Evolutionary conservation across 2,329 filamentous ascomycete genomes (phyloP), one percentile per base, ranked within the genome.

Genomic region (Aureobasidium pullulans): DNA sequence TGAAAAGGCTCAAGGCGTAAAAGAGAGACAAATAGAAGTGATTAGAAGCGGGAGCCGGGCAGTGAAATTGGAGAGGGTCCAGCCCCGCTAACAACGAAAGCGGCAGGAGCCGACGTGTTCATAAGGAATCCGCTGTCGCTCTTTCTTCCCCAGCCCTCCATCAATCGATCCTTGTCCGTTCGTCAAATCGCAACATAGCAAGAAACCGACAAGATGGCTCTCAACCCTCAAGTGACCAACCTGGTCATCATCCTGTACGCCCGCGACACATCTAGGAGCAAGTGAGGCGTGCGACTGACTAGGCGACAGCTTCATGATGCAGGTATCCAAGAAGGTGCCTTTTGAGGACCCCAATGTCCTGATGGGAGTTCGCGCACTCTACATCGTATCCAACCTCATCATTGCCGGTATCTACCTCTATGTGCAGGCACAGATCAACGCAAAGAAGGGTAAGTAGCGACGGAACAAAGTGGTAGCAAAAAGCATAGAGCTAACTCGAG

Each of bases 281-380:
- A 28, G 10, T 16, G 13, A 32, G 42, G 23, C 28, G 47, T 44
- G 40, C 39, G 34, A 43, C 49, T 60, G 28, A 62, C 61, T 32
- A 36, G 50, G 11, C 32, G 31, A 31, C 59, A 64, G 67, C 68
- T 89, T 89, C 73, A 95, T 96, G 88, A 96, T 97, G 90, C 93
- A 96, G 82, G 88, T 96, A 63, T 89, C 91, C 68, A 97, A 97
- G 84, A 90, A 87, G 77, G 86, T 99, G 63, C 90, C 92, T 50
- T 96, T 97, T 70, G 93, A 97, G 32, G 87, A 97, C 71, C 90
- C 84, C n/a, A 79, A 82, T 63, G 84, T 87, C 49, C 78, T 88
- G 60, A 82, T 83, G 66, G 75, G 79, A 61, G 83, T 88, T 61
- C 85, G 86, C 69, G 81, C 75, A 40, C 73, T 85, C 64, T 89